These are phyloP conservation scores for Balakata baccata DNA, from an alignment of 345 rosid genomes.

Conservation along the genomic window DNA sequence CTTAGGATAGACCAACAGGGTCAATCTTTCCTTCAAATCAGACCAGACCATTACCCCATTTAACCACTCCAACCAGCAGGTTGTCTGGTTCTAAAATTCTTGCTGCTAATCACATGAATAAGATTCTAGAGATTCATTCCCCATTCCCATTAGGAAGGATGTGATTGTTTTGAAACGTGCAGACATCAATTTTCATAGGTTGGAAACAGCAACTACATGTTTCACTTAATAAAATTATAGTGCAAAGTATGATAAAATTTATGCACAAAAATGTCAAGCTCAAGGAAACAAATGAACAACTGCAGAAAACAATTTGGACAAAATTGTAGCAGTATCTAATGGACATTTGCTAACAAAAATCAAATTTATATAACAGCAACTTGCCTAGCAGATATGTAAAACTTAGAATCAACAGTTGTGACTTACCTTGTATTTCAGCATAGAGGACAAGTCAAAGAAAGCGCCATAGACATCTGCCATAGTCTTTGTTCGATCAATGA, in stretches of 20 bases:
- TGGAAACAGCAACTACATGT: background rate
- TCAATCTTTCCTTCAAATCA: too few species aligned
- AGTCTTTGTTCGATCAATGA: conserved; percentile 68
- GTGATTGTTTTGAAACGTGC: background rate
- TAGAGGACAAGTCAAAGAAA: conserved; percentile 68
- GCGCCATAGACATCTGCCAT: conserved; percentile 93
- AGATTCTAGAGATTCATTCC: background rate
- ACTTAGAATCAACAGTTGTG: background rate
- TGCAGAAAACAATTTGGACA: background rate
- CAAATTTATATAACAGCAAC: background rate
- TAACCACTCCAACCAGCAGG: too few species aligned
- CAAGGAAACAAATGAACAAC: background rate
- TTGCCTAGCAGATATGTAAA: background rate
- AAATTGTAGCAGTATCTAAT: background rate
- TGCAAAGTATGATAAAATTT: background rate
- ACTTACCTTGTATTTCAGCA: conserved; percentile 67
- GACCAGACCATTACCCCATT: too few species aligned
- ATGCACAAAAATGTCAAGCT: background rate
- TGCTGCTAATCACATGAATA: background rate
- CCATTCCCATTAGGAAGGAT: background rate
- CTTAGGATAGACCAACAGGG: too few species aligned
- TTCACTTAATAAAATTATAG: background rate
- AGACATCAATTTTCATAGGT: background rate
- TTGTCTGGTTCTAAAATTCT: too few species aligned
- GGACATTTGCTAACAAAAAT: background rate